A percentile compares a stretch with the other conserved stretches of the same genome.
Conservation (phyloP, 2,329 filamentous ascomycete genomes). For the Pseudogymnoascus sp. region DNA sequence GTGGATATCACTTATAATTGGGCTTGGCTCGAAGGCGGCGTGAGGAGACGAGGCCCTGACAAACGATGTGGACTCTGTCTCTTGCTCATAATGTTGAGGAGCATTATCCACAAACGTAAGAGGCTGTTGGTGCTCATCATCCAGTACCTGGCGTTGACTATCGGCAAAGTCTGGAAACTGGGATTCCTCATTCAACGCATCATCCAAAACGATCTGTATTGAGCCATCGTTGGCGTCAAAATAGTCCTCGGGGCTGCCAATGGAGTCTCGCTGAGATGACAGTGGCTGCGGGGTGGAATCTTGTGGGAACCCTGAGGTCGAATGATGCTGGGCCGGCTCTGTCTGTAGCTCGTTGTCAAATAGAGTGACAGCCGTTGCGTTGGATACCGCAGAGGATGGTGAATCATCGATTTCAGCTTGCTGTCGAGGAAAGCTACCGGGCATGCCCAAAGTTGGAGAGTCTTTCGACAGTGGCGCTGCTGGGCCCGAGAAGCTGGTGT, state of each 20-base stretch:
- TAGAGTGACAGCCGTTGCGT: constrained; percentile 54
- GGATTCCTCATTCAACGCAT: constrained; percentile 17
- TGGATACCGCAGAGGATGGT: constrained; percentile 52
- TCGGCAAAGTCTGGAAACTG: constrained; percentile 6
- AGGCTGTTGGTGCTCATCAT: not conserved
- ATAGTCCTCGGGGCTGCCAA: constrained; percentile 11
- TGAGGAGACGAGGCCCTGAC: not conserved
- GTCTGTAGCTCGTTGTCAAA: constrained; percentile 67
- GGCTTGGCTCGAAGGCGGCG: not conserved
- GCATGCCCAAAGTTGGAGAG: constrained; percentile 60
- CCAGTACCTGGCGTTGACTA: not conserved
- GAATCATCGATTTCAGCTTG: constrained; percentile 37
- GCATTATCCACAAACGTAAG: not conserved
- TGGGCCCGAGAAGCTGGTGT: constrained; percentile 13
- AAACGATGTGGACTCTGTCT: not conserved
- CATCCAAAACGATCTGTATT: constrained; percentile 23
- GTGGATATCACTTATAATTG: not conserved
- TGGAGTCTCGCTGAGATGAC: constrained; percentile 17
- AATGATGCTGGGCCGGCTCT: constrained; percentile 33
- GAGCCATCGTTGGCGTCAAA: constrained; percentile 15
- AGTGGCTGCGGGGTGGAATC: constrained; percentile 20
- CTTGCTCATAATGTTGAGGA: not conserved
- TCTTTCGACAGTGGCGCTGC: constrained; percentile 31
- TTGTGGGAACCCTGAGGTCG: constrained; percentile 12
- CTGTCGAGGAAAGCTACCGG: constrained; percentile 47